A percentile compares a stretch with the other conserved stretches of the same genome.
These are phyloP conservation scores for Diaporthe sp. DNA, from an alignment of 2,329 filamentous ascomycete genomes.

Conservation along the genomic window DNA sequence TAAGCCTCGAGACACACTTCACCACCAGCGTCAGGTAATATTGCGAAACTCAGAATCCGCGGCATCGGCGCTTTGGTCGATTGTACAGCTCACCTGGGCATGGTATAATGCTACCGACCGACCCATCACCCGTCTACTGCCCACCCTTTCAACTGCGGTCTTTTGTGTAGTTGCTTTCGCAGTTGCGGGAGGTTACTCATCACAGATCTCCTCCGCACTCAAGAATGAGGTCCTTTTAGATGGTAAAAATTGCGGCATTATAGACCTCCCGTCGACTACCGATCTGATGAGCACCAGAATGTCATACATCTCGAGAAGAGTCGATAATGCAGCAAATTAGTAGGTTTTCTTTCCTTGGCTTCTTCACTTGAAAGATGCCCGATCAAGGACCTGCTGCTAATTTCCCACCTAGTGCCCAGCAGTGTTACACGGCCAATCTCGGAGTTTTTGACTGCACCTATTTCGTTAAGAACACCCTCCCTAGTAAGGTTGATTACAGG, in stretches of 20 bases:
- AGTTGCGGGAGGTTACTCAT: conserved; percentile 25
- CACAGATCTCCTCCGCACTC: background rate
- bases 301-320: background rate
- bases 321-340: conserved; percentile 37
- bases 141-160: background rate
- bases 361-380: background rate
- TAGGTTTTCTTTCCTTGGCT: background rate
- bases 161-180: conserved; percentile 16
- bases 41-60: conserved; percentile 8
- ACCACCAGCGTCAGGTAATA: conserved; percentile 48
- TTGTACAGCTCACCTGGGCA: background rate
- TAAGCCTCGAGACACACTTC: conserved; percentile 44
- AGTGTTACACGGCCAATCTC: conserved; percentile 36
- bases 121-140: background rate
- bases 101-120: background rate
- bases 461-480: background rate
- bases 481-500: background rate
- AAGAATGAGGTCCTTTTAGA: conserved; percentile 37
- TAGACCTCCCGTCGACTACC: background rate
- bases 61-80: background rate
- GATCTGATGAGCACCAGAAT: background rate
- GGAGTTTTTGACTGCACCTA: conserved; percentile 26
- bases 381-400: background rate
- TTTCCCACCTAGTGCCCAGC: conserved; percentile 6
- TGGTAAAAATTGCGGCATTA: conserved; percentile 8